A percentile compares a stretch with the other conserved stretches of the same genome.
phyloP scores from a whole-genome alignment of 805 yeast species.

The Candida bentonensis region DNA sequence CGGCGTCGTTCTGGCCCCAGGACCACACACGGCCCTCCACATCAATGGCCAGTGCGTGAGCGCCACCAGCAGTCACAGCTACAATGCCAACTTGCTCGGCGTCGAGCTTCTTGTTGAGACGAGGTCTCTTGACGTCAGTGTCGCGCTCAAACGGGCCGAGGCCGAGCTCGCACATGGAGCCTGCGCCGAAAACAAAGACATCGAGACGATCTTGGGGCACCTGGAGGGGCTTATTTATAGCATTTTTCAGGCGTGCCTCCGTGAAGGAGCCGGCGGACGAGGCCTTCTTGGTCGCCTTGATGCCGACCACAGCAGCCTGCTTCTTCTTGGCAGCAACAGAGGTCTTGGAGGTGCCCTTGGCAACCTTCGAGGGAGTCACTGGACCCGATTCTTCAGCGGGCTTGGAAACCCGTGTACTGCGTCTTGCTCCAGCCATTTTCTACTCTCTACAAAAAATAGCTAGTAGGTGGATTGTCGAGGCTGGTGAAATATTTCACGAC shows the following conservation, averaged over 20 bases:
- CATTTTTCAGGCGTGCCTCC: neutral
- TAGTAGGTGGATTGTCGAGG: no score
- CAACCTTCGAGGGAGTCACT: no score
- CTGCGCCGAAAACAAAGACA: slow-evolving; percentile 89
- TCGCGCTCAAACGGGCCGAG: slow-evolving; percentile 78
- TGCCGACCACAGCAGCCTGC: no score
- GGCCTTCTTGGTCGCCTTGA: neutral
- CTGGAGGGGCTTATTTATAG: neutral
- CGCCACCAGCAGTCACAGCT: slow-evolving; percentile 89
- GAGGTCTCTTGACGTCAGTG: slow-evolving; percentile 90
- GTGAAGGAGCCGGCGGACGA: slow-evolving; percentile 1
- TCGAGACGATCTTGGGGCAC: slow-evolving; percentile 31
- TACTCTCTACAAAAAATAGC: no score
- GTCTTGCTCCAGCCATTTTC: no score
- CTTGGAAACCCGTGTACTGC: no score
- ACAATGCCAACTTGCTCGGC: slow-evolving; percentile 56
- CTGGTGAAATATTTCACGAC: no score
- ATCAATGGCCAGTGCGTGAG: slow-evolving; percentile 82
- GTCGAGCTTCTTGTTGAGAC: slow-evolving; percentile 67
- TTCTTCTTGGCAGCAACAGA: no score
- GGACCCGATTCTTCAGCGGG: no score
- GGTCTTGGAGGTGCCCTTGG: no score
- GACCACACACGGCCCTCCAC: slow-evolving; percentile 74
- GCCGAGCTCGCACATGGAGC: slow-evolving; percentile 95
- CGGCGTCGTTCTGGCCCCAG: slow-evolving; percentile 95